phyloP scores from a whole-genome alignment of 2,329 filamentous ascomycete genomes.

The Aureobasidium mangrovei region DNA sequence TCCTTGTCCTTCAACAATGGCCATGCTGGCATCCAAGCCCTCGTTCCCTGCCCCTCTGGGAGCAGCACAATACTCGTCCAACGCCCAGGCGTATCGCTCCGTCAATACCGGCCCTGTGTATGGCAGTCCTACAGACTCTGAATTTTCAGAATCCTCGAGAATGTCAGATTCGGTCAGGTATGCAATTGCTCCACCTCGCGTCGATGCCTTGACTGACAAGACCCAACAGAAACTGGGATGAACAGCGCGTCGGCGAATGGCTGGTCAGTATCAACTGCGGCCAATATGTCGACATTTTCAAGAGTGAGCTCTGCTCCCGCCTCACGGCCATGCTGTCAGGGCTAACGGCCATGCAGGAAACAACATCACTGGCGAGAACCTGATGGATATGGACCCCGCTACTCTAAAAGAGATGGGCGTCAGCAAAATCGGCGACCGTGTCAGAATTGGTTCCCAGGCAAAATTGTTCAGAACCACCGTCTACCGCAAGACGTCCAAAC shows the following conservation, averaged over 20 bases:
- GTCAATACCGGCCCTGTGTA: constrained; percentile 42
- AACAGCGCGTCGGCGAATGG: constrained; percentile 86
- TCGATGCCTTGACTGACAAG: not conserved
- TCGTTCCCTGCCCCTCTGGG: constrained; percentile 48
- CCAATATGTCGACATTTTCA: constrained; percentile 87
- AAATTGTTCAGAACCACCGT: constrained; percentile 42
- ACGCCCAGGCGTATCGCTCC: constrained; percentile 15
- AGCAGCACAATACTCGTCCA: constrained; percentile 20
- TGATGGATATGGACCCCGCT: constrained; percentile 93
- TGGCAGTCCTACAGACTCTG: constrained; percentile 80
- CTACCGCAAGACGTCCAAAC: constrained; percentile 50
- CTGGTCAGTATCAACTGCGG: constrained; percentile 82
- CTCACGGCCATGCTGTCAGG: not conserved
- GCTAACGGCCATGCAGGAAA: constrained; percentile 48
- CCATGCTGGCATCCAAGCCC: constrained; percentile 69
- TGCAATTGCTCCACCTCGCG: constrained; percentile 4
- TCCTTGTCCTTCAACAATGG: constrained; percentile 42
- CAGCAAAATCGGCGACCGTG: constrained; percentile 92
- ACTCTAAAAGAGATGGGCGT: constrained; percentile 97
- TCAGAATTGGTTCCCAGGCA: constrained; percentile 58
- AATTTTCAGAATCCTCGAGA: constrained; percentile 74
- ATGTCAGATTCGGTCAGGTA: constrained; percentile 52
- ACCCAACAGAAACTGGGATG: constrained; percentile 61
- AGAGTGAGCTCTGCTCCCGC: constrained; percentile 35
- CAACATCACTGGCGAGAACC: constrained; percentile 94